Evolutionary conservation across 306 rosid genomes (phyloP), one percentile per base, ranked within the genome.

Genomic region (Benincasa hispida): DNA sequence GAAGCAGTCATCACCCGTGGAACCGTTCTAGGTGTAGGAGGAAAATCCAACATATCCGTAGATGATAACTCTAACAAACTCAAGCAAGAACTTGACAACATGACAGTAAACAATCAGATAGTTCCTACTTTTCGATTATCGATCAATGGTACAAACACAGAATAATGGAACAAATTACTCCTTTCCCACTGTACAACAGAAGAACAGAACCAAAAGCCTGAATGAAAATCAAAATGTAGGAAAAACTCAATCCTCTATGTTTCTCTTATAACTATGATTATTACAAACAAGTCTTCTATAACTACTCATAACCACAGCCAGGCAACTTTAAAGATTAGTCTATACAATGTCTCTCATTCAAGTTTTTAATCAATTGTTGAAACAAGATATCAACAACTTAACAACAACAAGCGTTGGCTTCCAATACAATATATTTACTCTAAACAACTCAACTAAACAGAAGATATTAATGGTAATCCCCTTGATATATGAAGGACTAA

Each of bases 61-160:
- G 93, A 80, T 25, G 86, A 89, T 83, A 89, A 74, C 72, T 93
- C 91, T 78, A 84, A 76, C 83, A 89, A 84, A 84, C 85, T 86
- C 45, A 83, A 68, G 85, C 79, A 81, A 70, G 97, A 87, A 68
- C 87, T 87, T 72, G 85, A 84, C 54, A 85, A 79, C 93, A 91
- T 93, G 74, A 62, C 84, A 81, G 74, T 14, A 12, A 50, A 37
- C n/a, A 15, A 28, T 42, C 19, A 27, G 42, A 53, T 50, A 34
- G 25, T 79, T 62, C 79, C 74, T 3, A 66, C 19, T 12, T 5
- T 10, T 37, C 19, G 35, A 51, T 57, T 80, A 74, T 25, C 76
- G 35, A 84, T 66, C 48, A 5, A 65, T 34, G 72, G 9, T 34
- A 21, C 3, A 68, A 41, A 69, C 27, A 51, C 48, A 1, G 81